These are phyloP conservation scores for Rhizoctonia solani DNA, from an alignment of 1,284 basidiomycete genomes.

Conservation along the genomic window DNA sequence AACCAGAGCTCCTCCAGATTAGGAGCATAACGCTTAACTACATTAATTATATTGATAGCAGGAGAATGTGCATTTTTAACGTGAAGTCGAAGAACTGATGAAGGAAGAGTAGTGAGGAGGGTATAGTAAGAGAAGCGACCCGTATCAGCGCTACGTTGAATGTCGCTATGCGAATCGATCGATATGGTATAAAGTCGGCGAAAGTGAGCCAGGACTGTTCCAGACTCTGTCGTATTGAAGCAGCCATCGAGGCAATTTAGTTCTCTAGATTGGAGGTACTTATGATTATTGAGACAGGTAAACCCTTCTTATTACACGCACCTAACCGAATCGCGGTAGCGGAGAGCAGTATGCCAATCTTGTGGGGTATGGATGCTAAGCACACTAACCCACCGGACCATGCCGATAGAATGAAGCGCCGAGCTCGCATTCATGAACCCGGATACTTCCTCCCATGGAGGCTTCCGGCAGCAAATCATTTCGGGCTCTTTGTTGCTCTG, in stretches of 20 bases:
- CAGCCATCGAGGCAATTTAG: slow-evolving; percentile 13
- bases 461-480: background rate
- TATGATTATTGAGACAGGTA: background rate
- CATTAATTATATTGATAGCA: slow-evolving; percentile 10
- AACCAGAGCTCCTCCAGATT: slow-evolving; percentile 16
- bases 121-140: slow-evolving; percentile 1
- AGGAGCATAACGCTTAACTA: slow-evolving; percentile 13
- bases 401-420: background rate
- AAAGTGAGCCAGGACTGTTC: background rate
- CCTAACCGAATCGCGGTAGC: background rate
- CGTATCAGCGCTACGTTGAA: background rate
- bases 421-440: slow-evolving; percentile 15
- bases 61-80: slow-evolving; percentile 20
- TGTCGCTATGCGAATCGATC: slow-evolving; percentile 6
- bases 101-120: background rate
- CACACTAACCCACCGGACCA: slow-evolving; percentile 3
- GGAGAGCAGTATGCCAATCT: slow-evolving; percentile 1
- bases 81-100: slow-evolving; percentile 1
- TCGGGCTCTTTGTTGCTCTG: background rate
- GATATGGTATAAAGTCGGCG: background rate
- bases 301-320: background rate
- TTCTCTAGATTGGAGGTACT: background rate
- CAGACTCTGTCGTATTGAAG: background rate
- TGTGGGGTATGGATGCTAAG: background rate
- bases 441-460: background rate